Conservation (phyloP, 2,329 filamentous ascomycete species). For the Cladosporium sphaerospermum region DNA sequence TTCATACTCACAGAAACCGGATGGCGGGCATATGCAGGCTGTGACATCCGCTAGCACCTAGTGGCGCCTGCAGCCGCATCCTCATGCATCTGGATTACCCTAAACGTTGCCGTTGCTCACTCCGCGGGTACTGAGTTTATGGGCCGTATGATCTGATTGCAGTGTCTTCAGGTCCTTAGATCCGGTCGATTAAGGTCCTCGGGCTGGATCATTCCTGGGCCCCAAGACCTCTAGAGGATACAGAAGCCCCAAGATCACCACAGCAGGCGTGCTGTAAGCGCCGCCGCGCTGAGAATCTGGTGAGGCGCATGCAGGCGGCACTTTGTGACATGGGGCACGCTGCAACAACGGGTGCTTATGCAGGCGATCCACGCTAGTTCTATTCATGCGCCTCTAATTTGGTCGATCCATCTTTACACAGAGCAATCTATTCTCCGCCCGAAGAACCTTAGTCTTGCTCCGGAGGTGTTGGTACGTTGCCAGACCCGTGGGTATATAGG, state of each 20-base stretch:
- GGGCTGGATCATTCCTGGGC: too few species aligned
- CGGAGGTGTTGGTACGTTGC: slow-evolving; percentile 7
- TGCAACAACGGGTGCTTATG: slow-evolving; percentile 5
- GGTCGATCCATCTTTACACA: slow-evolving; percentile 9
- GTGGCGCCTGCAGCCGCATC: slow-evolving; percentile 11
- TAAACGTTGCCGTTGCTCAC: not conserved
- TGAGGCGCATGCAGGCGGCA: slow-evolving; percentile 8
- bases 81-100: not conserved
- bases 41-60: slow-evolving; percentile 5
- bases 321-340: slow-evolving; percentile 2
- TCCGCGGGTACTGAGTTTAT: not conserved
- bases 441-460: not conserved
- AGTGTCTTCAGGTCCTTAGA: too few species aligned
- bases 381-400: slow-evolving; percentile 10
- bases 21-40: slow-evolving; percentile 6
- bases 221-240: not conserved
- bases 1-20: not conserved
- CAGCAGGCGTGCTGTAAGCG: slow-evolving; percentile 5
- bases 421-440: slow-evolving; percentile 9
- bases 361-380: slow-evolving; percentile 5
- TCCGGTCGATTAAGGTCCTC: too few species aligned
- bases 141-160: too few species aligned
- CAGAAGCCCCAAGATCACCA: not conserved
- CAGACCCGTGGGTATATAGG: slow-evolving; percentile 5
- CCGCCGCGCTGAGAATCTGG: slow-evolving; percentile 6